Base-by-base conservation (phyloP, 2,329 filamentous ascomycete genomes). In the Dactylellina cionopaga region DNA sequence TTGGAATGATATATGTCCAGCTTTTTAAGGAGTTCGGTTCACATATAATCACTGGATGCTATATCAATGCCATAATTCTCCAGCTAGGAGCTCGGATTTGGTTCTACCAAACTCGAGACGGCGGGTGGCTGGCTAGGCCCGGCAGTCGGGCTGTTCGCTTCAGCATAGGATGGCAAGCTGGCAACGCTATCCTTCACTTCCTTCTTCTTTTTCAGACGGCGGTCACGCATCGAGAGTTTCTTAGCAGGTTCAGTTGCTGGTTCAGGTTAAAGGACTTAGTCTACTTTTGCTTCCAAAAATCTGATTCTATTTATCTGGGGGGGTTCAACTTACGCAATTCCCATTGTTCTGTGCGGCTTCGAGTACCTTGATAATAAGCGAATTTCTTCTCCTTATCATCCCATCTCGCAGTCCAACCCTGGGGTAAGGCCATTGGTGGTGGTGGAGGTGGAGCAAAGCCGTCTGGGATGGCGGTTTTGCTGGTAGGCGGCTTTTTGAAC, bases 381-480 rank as follows among this genome's bases (percentile, higher is more conserved):
- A 76, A 76, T 43, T 74, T 75, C 17, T 58, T 54, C 46, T 74
- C 71, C 37, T 63, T 64, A 9, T 73, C 49, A 31, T 76, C 75
- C 51, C 71, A 76, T 37, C 75, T 73, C 24, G 75, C 75, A 0
- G 75, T 75, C 75, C 75, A 76, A 9, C 75, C 75, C 17, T 75
- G 75, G 1, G 75, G 75, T 33, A 76, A 58, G 10, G 74, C 69
- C 65, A 70, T 76, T 15, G 75, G 75, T 13, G 75, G 75, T 25
- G 75, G 75, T 24, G 75, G 75, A 2, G 75, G 75, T 25, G 68
- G 75, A 10, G 71, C 63, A 25, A 74, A 71, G n/a, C 39, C 51
- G 17, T 75, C 66, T 17, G 66, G 66, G 7, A 71, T 51, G 6
- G 58, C 49, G 19, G 66, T 59, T 41, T 64, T 71, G 4, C 66